Evolutionary conservation across 2,329 filamentous ascomycete genomes (phyloP).

Genomic region (Diaporthe sp.): DNA sequence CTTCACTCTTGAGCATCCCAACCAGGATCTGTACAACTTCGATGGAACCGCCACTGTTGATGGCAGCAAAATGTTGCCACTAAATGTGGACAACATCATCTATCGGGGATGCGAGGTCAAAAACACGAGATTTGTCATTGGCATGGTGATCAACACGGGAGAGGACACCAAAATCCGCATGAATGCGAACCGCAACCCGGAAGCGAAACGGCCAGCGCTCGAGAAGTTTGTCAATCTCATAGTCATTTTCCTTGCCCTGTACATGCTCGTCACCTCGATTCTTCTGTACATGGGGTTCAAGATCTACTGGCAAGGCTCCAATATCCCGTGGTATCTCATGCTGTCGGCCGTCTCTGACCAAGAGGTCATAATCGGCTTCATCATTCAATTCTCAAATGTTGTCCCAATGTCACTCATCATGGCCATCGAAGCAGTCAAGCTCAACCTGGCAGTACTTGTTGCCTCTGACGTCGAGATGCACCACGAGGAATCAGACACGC

Average conservation of each 20-base stretch:
- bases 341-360: constrained; percentile 79
- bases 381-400: constrained; percentile 97
- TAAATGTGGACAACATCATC: constrained; percentile 85
- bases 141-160: constrained; percentile 87
- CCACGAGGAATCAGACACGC: constrained; percentile 84
- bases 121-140: constrained; percentile 80
- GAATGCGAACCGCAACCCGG: constrained; percentile 86
- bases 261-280: constrained; percentile 78
- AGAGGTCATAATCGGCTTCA: constrained; percentile 87
- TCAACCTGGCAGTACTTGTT: constrained; percentile 81
- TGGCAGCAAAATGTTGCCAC: constrained; percentile 73
- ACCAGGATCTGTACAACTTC: constrained; percentile 82
- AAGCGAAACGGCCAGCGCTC: constrained; percentile 80
- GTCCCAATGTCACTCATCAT: constrained; percentile 95
- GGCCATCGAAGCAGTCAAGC: constrained; percentile 87
- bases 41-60: constrained; percentile 75
- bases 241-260: constrained; percentile 82
- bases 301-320: constrained; percentile 76
- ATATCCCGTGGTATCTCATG: constrained; percentile 84
- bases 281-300: constrained; percentile 88
- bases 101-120: constrained; percentile 88
- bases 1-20: constrained; percentile 84
- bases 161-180: constrained; percentile 89
- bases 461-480: constrained; percentile 92
- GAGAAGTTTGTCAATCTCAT: constrained; percentile 80